Evolutionary conservation across 352 stramenopile species (phyloP), one percentile per base, ranked within the genome.

Genomic region (Pythium phragmitis): DNA sequence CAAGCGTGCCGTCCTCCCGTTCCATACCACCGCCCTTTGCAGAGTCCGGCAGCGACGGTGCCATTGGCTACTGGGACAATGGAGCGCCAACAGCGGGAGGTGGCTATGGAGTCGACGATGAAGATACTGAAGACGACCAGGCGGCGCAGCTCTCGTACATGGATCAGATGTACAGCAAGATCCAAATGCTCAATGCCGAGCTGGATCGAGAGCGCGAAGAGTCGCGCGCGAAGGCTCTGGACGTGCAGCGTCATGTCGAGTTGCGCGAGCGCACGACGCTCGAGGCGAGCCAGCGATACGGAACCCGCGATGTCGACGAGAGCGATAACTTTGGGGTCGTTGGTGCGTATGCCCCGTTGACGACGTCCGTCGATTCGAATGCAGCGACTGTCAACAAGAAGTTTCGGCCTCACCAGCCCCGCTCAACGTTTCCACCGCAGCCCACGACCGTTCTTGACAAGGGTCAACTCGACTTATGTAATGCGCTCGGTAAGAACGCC

Each of bases 81-180:
- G 63, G 65, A 4, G 37, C 56, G 39, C 57, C 72, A 43, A 28
- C 62, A 49, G 26, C 45, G 16, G 19, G 36, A 58, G 11, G 11
- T 43, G 34, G 47, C 26, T 57, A 28, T 0, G 9, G 28, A 21
- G 13, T 23, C 17, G 39, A 47, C 6, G 37, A 57, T 41, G 57
- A 7, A 52, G 65, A 37, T 41, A 39, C 0, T 51, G 69, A 52
- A 66, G 64, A 69, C 7, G 70, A 69, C 11, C 64, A 85, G 50
- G 70, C 76, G 19, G 62, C 61, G 4, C 79, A 91, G 34, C 69
- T 87, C 30, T 69, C 68, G 17, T 87, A 87, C 56, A 91, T 91
- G 82, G 79, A 91, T 51, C 69, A 88, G 47, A 89, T 91, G 74
- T 85, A 87, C 65, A 75, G 60, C 19, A 83, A 74, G 4, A 87